Conservation (phyloP, 148 eudicot genomes). For the Cornus kousa region DNA sequence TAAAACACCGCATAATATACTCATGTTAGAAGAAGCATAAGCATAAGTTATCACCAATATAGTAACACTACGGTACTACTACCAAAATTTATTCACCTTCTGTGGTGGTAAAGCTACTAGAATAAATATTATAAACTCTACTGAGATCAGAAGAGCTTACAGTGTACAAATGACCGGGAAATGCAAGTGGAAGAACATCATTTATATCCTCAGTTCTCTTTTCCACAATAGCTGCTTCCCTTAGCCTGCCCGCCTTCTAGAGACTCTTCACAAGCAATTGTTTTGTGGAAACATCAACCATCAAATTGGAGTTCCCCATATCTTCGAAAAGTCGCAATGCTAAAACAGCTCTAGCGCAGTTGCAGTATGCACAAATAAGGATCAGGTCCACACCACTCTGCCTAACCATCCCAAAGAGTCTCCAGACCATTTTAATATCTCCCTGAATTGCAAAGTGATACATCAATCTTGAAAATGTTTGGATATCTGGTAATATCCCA, state of each 20-base stretch:
- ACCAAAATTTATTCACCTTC: conserved; percentile 2
- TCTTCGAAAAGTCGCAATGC: conserved; percentile 84
- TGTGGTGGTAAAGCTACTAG: conserved; percentile 23
- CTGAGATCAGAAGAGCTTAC: conserved; percentile 56
- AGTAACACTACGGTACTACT: background rate
- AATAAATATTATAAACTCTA: conserved; percentile 47
- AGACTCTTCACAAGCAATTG: conserved; percentile 75
- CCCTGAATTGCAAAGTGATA: conserved; percentile 72
- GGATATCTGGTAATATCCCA: conserved; percentile 70
- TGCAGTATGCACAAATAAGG: conserved; percentile 79
- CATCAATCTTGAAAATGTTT: conserved; percentile 79
- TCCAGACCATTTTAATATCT: conserved; percentile 70
- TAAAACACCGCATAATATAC: background rate
- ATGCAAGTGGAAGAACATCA: conserved; percentile 46
- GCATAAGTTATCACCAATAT: background rate
- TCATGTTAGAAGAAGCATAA: background rate
- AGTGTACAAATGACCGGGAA: conserved; percentile 51
- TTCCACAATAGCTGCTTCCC: conserved; percentile 81
- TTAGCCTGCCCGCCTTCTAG: conserved; percentile 85
- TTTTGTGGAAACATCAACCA: conserved; percentile 64
- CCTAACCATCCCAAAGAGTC: conserved; percentile 59
- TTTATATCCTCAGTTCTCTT: conserved; percentile 48
- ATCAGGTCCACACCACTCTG: conserved; percentile 74
- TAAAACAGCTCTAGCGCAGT: conserved; percentile 62
- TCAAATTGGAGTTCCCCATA: conserved; percentile 57